Conservation (phyloP, 805 yeast species). For the Kodamaea jinghongensis region DNA sequence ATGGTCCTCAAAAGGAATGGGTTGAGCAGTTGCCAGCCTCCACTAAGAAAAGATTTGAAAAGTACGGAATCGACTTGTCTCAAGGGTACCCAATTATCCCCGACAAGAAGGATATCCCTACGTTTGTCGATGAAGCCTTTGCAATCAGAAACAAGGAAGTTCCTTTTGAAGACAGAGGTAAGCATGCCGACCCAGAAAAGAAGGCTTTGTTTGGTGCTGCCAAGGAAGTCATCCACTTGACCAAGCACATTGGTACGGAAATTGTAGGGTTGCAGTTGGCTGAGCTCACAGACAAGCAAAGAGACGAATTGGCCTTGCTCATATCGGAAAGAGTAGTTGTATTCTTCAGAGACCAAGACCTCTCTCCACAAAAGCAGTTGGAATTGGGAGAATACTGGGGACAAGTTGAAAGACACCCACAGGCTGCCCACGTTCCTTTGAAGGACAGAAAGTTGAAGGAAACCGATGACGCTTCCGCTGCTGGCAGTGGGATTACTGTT, state of each 20-base stretch:
- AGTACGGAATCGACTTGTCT: conserved; percentile 35
- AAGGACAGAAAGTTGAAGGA: conserved; percentile 4
- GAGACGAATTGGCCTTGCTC: conserved; percentile 47
- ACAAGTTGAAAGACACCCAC: conserved; percentile 41
- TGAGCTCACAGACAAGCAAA: conserved; percentile 42
- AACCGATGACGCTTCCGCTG: conserved; percentile 5
- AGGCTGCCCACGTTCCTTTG: conserved; percentile 25
- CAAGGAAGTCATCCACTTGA: conserved; percentile 38
- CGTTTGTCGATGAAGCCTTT: conserved; percentile 39
- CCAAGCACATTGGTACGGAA: conserved; percentile 50
- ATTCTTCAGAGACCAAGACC: conserved; percentile 48
- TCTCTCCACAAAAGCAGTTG: conserved; percentile 41
- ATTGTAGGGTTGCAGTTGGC: conserved; percentile 45
- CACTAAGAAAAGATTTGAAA: conserved; percentile 28
- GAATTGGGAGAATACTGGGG: conserved; percentile 48
- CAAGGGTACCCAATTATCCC: conserved; percentile 43
- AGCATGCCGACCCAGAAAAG: conserved; percentile 36
- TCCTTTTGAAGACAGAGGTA: conserved; percentile 34
- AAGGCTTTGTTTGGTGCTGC: conserved; percentile 41
- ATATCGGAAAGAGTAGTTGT: conserved; percentile 52
- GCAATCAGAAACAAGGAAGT: conserved; percentile 33
- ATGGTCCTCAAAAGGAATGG: conserved; percentile 10
- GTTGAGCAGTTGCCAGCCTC: conserved; percentile 19
- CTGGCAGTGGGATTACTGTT: conserved; percentile 9
- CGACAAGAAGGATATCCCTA: conserved; percentile 28